These are phyloP conservation scores for Vicia villosa DNA, from an alignment of 306 rosid species.

Conservation along the genomic window DNA sequence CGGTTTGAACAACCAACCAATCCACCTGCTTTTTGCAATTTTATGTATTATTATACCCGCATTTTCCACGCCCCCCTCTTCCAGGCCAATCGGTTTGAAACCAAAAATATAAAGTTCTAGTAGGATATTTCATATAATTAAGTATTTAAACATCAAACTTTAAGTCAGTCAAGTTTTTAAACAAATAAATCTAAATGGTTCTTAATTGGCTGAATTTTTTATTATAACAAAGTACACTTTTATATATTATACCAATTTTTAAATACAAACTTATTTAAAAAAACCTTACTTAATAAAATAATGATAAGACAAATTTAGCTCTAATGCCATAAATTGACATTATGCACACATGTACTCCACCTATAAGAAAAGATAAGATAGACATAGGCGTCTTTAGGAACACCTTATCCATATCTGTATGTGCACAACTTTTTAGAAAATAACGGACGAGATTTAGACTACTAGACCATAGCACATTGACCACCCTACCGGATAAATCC, in stretches of 20 bases:
- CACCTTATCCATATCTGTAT: conserved; percentile 18
- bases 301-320: background rate
- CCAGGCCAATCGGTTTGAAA: background rate
- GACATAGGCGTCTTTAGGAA: background rate
- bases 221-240: background rate
- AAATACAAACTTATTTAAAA: background rate
- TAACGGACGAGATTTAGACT: background rate
- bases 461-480: too few relatives aligned
- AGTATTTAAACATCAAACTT: background rate
- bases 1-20: conserved; percentile 32
- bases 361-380: background rate
- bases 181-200: too few relatives aligned
- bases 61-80: conserved; percentile 30
- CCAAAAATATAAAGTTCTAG: background rate
- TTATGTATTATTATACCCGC: conserved; percentile 2
- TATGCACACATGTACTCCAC: background rate
- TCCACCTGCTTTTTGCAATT: conserved; percentile 24
- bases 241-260: background rate
- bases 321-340: background rate
- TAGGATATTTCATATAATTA: background rate
- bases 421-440: background rate
- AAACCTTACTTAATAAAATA: background rate
- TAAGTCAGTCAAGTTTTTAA: background rate
- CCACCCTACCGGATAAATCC: too few relatives aligned
- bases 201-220: too few relatives aligned